Percentiles rank a stretch among this genome's conserved stretches.
Conservation (phyloP, 2,329 filamentous ascomycete genomes). For the Beauveria australis region DNA sequence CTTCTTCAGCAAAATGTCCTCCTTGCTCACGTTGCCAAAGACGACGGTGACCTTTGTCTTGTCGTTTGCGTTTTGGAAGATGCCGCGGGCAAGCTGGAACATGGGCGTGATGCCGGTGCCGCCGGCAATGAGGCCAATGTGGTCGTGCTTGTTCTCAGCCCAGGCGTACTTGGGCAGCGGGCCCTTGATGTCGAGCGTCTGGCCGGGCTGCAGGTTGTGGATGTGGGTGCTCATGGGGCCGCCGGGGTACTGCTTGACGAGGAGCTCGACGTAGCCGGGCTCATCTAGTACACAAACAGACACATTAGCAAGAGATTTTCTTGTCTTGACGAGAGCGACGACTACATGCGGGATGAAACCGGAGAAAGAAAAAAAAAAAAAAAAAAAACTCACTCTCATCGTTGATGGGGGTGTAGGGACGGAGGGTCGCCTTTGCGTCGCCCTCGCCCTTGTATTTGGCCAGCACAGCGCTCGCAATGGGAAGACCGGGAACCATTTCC, state of each 20-base stretch:
- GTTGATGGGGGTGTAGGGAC: conserved; percentile 87
- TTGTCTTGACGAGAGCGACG: too few species aligned
- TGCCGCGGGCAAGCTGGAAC: conserved; percentile 86
- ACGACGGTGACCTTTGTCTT: conserved; percentile 96
- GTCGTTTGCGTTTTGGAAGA: conserved; percentile 94
- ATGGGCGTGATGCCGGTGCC: conserved; percentile 96
- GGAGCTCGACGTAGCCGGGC: conserved; percentile 74
- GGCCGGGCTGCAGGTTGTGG: conserved; percentile 72
- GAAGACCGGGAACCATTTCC: conserved; percentile 75
- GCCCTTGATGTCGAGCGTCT: conserved; percentile 86
- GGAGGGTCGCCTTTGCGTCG: conserved; percentile 75
- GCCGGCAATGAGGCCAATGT: conserved; percentile 82
- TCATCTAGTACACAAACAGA: conserved; percentile 43
- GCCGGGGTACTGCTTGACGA: conserved; percentile 85
- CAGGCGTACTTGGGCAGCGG: conserved; percentile 91
- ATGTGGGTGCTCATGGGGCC: conserved; percentile 90
- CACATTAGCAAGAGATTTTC: neutral
- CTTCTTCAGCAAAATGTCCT: conserved; percentile 84
- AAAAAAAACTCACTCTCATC: conserved; percentile 58
- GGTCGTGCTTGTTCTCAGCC: conserved; percentile 84
- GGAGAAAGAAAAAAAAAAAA: neutral
- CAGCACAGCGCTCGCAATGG: conserved; percentile 76
- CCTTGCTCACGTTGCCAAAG: conserved; percentile 81
- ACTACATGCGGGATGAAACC: too few species aligned
- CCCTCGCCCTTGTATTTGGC: conserved; percentile 85